Evolutionary conservation across 257 asterid genomes (phyloP).

Genomic region (Solanum tacnaense): DNA sequence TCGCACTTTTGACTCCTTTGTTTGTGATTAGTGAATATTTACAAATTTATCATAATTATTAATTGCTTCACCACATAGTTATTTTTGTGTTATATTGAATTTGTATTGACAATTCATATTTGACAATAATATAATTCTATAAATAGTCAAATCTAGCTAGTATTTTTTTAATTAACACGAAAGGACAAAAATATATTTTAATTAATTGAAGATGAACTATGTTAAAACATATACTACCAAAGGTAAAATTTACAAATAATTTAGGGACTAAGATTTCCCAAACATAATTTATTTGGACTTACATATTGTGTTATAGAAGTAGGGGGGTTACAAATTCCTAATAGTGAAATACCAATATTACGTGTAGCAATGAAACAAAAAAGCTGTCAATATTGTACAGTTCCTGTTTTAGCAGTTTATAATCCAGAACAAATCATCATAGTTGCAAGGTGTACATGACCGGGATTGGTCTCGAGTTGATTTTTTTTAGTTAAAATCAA

Average conservation of each 20-base stretch:
- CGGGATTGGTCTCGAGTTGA: fast-evolving
- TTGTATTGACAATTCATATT: too few relatives aligned
- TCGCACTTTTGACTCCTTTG: neutral
- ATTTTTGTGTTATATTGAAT: too few relatives aligned
- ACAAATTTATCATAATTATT: neutral
- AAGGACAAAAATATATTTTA: too few relatives aligned
- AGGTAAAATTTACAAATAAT: neutral
- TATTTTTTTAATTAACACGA: too few relatives aligned
- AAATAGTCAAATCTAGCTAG: too few relatives aligned
- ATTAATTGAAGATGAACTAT: too few relatives aligned
- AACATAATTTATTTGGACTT: neutral
- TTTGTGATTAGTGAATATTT: neutral
- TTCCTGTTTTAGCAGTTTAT: neutral
- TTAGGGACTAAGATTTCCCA: neutral
- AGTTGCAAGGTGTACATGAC: neutral
- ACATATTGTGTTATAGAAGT: neutral
- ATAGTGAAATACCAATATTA: neutral
- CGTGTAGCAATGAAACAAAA: neutral
- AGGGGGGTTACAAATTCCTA: neutral
- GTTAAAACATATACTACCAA: neutral
- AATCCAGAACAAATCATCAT: neutral
- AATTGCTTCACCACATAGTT: neutral
- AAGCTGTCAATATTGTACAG: neutral
- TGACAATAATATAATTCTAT: too few relatives aligned
- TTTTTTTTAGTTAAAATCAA: too few relatives aligned